Base-by-base conservation (phyloP, 768 basidiomycete species). In the Wakefieldia striispora region DNA sequence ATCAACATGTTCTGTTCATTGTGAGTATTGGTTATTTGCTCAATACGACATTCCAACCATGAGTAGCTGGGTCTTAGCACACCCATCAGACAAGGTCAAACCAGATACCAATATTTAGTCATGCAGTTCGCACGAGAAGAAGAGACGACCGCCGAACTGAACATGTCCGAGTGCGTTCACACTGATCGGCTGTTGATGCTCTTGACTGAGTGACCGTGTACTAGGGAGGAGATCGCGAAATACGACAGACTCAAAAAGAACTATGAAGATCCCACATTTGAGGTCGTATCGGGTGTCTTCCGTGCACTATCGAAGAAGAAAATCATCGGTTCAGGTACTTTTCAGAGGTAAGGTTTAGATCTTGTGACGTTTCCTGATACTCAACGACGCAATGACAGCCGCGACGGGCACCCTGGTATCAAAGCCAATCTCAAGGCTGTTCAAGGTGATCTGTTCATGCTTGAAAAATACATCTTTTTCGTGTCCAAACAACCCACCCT, bases 71-170 rank as follows among this genome's bases (percentile, higher is more conserved):
- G 91, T 45, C 76, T 99, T 40, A 92, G 84, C 64, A 90, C 84
- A 21, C 95, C 97, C 2, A 97, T 99, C 53, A 82, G 95, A 40
- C 97, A 98, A 76, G 97, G 97, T 43, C 97, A 98, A 65, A 99
- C 97, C 1, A 79, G 92, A 38, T 98, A 99, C 70, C 95, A 95
- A 49, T 99, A 97, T 66, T 75, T 99, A 19, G 95, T 99, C 48
- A 95, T 97, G 87, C 95, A 97, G 60, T 98, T 97, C 70, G 87
- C 84, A n/a, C 80, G 90, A 49, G 95, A 97, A 58, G 97, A 98
- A 66, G 94, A 97, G 70, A 92, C 94, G 53, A 95, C 95, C 21
- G 91, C 94, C 6, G 94, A 97, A 65, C 72, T 98, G 31, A 97
- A 95, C 63, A 81, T 98, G 77, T 75, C 81, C 36, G 93, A 97